These are phyloP conservation scores for Hymenoscyphus fructigenus DNA, from an alignment of 2,329 filamentous ascomycete species.

Conservation along the genomic window DNA sequence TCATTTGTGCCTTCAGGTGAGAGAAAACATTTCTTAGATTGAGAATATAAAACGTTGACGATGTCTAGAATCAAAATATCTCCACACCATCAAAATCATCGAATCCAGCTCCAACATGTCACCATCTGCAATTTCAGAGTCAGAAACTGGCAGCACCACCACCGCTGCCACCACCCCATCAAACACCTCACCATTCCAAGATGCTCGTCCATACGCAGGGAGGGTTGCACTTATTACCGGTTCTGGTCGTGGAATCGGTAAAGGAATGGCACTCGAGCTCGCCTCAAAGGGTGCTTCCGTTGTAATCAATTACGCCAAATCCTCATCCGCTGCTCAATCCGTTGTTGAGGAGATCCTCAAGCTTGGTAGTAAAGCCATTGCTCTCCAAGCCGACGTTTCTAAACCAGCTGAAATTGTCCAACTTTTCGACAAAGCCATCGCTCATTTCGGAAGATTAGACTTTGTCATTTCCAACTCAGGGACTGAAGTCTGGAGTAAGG, in stretches of 20 bases:
- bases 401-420: slow-evolving; percentile 37
- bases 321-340: slow-evolving; percentile 55
- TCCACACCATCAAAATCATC: not conserved
- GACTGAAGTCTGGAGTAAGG: slow-evolving; percentile 30
- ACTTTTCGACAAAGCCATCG: slow-evolving; percentile 29
- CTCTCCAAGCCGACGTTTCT: slow-evolving; percentile 60
- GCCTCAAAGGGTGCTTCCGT: slow-evolving; percentile 42
- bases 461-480: slow-evolving; percentile 35
- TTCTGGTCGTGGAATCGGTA: slow-evolving; percentile 75
- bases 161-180: not conserved
- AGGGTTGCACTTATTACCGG: slow-evolving; percentile 85
- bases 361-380: slow-evolving; percentile 52
- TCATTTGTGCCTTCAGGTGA: not conserved
- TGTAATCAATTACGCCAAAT: slow-evolving; percentile 62
- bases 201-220: slow-evolving; percentile 19
- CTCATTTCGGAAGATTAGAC: slow-evolving; percentile 31
- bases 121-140: slow-evolving; percentile 4
- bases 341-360: slow-evolving; percentile 51
- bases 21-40: not conserved
- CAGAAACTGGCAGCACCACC: not conserved
- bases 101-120: slow-evolving; percentile 1
- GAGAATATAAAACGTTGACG: not conserved
- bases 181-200: not conserved
- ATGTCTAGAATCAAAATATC: not conserved
- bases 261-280: slow-evolving; percentile 41